Evolutionary conservation across 1,284 basidiomycete species (phyloP), one percentile per base, ranked within the genome.

Genomic region (Puccinia coronata): DNA sequence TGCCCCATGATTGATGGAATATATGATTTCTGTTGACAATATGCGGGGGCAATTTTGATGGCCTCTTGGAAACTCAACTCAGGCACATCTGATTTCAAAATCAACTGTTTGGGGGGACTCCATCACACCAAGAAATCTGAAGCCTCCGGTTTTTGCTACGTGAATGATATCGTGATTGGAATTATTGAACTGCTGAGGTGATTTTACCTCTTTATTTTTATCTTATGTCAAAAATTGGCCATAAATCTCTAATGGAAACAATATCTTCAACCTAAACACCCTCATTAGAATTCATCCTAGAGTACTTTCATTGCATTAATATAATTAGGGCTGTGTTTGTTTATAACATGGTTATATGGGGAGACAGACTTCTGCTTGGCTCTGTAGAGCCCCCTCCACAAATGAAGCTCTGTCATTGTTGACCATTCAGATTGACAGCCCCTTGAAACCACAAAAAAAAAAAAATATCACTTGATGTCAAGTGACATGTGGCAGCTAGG

Each of bases 111-210:
- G 55, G 96, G 95, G 0, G 95, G 95, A 0, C 88, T 98, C 53
- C 95, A 98, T 87, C 95, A 98, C 85, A 95, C 95, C 6, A 97
- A 98, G 88, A 92, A 95, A 84, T 93, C 93, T 0, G 95, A 97
- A 87, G 94, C 95, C 12, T 96, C 94, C 84, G 96, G 95, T 0
- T 98, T 98, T 86, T 98, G 95, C 87, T 98, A 97, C 86, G 90
- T 97, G 49, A 98, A 98, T 85, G 95, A 98, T 86, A 96, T 96
- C 63, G 95, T 98, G 0, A 88, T 98, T 4, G 94, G 91, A 0
- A 96, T 98, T 75, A 88, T 97, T 23, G 95, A 98, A 84, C 88
- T 98, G 39, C 88, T 98, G 11, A 90, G 95, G 94, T 94, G 16
- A 43, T 12, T 70, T 70, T 70, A 9, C 67, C 41, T 72, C 71